A percentile compares a stretch with the other conserved stretches of the same genome.
phyloP scores from a whole-genome alignment of 192 early-diverging fungal genomes.

The Haplosporangium gracile region DNA sequence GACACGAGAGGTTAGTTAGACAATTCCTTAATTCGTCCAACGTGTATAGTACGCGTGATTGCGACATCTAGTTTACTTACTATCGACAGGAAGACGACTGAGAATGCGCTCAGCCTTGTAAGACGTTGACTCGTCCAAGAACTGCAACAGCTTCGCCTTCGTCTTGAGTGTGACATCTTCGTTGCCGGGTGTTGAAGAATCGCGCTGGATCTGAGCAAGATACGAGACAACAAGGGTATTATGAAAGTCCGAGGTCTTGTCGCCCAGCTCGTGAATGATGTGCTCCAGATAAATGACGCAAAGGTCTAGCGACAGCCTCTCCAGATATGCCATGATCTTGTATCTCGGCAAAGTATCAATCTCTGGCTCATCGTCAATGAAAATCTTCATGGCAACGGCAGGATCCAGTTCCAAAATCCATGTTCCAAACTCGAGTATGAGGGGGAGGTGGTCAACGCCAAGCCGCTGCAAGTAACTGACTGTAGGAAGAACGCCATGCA shows the following conservation, averaged over 20 bases:
- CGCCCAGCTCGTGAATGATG: constrained; percentile 78
- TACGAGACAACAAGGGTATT: constrained; percentile 87
- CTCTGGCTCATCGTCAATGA: constrained; percentile 69
- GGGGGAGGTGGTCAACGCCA: constrained; percentile 79
- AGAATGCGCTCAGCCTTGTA: constrained; percentile 87
- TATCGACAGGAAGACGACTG: constrained; percentile 78
- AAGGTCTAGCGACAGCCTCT: constrained; percentile 72
- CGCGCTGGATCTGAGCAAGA: constrained; percentile 72
- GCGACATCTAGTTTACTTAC: constrained; percentile 32
- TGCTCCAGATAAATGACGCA: constrained; percentile 85
- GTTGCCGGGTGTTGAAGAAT: constrained; percentile 19
- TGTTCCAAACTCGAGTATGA: constrained; percentile 85
- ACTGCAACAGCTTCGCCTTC: constrained; percentile 65
- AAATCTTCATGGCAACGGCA: constrained; percentile 76
- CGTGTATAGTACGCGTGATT: not conserved
- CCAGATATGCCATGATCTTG: constrained; percentile 76
- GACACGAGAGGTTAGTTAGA: not conserved
- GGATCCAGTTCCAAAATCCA: constrained; percentile 83
- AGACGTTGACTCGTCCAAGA: constrained; percentile 75
- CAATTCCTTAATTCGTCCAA: not conserved
- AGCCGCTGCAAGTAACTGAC: constrained; percentile 85
- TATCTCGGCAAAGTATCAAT: constrained; percentile 73
- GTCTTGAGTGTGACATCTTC: constrained; percentile 35
- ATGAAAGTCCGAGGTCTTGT: constrained; percentile 79
- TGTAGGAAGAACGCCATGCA: constrained; percentile 74